A percentile compares a stretch with the other conserved stretches of the same genome.
Conservation (phyloP, 305 asterid genomes). For the Fraxinus baroniana region DNA sequence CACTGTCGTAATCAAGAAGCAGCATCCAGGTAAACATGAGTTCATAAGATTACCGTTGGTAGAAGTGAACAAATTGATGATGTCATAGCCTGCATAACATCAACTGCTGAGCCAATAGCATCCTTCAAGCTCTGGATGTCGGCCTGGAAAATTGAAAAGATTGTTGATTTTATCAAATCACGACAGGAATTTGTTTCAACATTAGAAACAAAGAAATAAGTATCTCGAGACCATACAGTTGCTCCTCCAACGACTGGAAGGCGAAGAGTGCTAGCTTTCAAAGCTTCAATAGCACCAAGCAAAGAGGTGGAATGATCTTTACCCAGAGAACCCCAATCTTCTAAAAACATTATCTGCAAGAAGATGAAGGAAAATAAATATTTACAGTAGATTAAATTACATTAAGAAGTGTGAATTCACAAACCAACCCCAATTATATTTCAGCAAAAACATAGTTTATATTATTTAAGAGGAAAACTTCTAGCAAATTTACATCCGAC, state of each 20-base stretch:
- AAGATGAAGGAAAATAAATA: background rate
- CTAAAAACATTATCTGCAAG: constrained; percentile 56
- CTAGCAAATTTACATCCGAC: background rate
- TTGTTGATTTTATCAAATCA: constrained; percentile 14
- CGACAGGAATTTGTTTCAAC: background rate
- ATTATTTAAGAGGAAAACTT: background rate
- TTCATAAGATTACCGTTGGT: constrained; percentile 52
- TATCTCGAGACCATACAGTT: constrained; percentile 44
- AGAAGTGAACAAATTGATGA: constrained; percentile 52
- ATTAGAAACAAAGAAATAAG: background rate
- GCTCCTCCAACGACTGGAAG: constrained; percentile 87
- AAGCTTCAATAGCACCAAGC: constrained; percentile 84
- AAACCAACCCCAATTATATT: background rate
- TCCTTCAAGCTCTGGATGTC: constrained; percentile 75
- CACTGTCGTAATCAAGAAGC: background rate
- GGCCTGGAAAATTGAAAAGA: constrained; percentile 42
- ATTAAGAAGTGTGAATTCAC: background rate
- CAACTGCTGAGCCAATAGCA: constrained; percentile 74
- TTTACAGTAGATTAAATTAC: background rate
- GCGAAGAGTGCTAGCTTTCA: constrained; percentile 90
- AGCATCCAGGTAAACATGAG: background rate
- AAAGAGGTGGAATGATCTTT: constrained; percentile 67
- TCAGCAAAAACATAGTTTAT: background rate
- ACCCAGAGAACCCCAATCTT: constrained; percentile 70
- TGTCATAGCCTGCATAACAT: constrained; percentile 70